Evolutionary conservation across 345 rosid species (phyloP).

Genomic region (Pistacia vera): DNA sequence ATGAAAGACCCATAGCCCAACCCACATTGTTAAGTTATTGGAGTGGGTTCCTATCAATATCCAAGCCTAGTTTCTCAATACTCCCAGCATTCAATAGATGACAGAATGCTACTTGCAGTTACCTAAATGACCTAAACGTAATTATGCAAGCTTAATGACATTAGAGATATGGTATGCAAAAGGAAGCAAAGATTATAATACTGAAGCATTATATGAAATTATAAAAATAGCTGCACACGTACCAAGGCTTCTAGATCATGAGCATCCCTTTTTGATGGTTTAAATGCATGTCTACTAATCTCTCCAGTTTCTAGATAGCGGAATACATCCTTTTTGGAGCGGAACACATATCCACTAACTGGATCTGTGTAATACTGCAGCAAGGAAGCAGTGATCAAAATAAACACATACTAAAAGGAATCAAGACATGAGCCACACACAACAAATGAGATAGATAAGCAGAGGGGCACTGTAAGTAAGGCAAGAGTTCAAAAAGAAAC

Average conservation of each 20-base stretch:
- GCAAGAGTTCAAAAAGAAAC: conserved; percentile 14
- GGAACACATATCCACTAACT: conserved; percentile 38
- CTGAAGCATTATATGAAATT: not conserved
- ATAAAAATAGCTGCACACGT: conserved; percentile 10
- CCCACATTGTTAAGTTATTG: no score
- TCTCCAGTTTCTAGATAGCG: conserved; percentile 43
- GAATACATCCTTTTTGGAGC: conserved; percentile 36
- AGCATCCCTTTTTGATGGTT: conserved; percentile 12
- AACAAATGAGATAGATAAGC: not conserved
- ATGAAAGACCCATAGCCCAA: no score
- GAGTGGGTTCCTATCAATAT: not conserved
- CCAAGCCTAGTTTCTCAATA: not conserved
- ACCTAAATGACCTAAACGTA: not conserved
- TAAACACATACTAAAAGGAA: conserved; percentile 1
- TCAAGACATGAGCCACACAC: not conserved
- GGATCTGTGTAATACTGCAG: conserved; percentile 47
- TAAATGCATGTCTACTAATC: conserved; percentile 24
- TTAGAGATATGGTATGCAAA: not conserved
- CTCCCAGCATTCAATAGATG: not conserved
- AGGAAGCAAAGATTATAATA: not conserved
- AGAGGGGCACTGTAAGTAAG: not conserved
- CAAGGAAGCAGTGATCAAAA: conserved; percentile 16
- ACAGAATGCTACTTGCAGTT: not conserved
- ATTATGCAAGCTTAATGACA: conserved; percentile 6
- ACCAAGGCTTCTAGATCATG: conserved; percentile 11